Conservation (phyloP, 768 basidiomycete genomes). For the Mycena floridula region DNA sequence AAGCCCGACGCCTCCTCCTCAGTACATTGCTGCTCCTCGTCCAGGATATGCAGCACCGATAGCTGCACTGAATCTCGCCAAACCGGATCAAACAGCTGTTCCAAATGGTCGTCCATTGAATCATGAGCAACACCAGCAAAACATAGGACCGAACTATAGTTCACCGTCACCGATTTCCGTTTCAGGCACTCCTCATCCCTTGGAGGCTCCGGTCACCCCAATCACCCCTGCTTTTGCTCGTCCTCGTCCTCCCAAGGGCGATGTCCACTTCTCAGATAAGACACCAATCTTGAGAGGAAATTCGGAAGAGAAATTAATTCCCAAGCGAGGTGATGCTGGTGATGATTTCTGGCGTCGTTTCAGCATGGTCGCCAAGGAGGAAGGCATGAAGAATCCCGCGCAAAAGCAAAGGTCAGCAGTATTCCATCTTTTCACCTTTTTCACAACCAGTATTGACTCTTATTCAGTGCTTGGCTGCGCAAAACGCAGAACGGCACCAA, state of each 20-base stretch:
- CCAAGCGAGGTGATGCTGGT: slow-evolving; percentile 63
- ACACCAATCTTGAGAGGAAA: slow-evolving; percentile 62
- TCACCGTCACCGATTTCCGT: slow-evolving; percentile 11
- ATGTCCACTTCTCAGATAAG: slow-evolving; percentile 42
- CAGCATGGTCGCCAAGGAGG: slow-evolving; percentile 75
- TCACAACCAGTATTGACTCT: background rate
- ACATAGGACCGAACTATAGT: background rate
- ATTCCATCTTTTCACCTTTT: slow-evolving; percentile 1
- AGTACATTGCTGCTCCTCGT: slow-evolving; percentile 58
- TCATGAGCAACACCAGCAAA: slow-evolving; percentile 1
- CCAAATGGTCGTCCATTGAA: slow-evolving; percentile 24
- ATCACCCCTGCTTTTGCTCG: slow-evolving; percentile 75
- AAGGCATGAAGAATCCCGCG: slow-evolving; percentile 31
- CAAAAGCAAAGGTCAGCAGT: slow-evolving; percentile 40
- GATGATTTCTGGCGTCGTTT: slow-evolving; percentile 88
- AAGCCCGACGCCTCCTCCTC: slow-evolving; percentile 20
- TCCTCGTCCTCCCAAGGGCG: slow-evolving; percentile 50
- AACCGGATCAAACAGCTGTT: slow-evolving; percentile 35
- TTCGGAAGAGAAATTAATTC: slow-evolving; percentile 61
- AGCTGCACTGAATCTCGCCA: slow-evolving; percentile 54
- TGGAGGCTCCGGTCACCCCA: slow-evolving; percentile 72
- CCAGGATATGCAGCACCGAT: slow-evolving; percentile 74
- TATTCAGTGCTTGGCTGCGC: slow-evolving; percentile 54
- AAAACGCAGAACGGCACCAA: slow-evolving; percentile 51
- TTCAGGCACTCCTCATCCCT: slow-evolving; percentile 58